Percentiles rank a stretch among this genome's conserved stretches.
These are phyloP conservation scores for Irpex lacteus DNA, from an alignment of 1,284 basidiomycete species.

Conservation along the genomic window DNA sequence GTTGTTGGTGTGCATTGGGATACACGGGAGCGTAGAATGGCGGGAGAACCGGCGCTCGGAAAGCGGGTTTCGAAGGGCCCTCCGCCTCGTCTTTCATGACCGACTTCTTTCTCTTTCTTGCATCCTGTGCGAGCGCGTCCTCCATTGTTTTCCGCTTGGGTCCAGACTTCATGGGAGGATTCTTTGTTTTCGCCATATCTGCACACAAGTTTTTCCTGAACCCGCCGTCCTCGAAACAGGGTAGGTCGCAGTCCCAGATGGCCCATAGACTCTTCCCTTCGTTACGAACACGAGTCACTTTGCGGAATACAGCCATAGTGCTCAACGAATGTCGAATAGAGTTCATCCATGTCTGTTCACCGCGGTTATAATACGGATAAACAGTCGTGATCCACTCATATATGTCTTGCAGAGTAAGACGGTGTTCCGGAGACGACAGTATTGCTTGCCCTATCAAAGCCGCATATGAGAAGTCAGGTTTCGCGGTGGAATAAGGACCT, in stretches of 20 bases:
- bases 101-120: slow-evolving; percentile 48
- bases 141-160: slow-evolving; percentile 23
- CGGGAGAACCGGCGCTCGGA: slow-evolving; percentile 36
- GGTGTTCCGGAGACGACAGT: slow-evolving; percentile 78
- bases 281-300: slow-evolving; percentile 61
- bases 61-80: slow-evolving; percentile 11
- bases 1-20: slow-evolving; percentile 64
- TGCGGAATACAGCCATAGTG: slow-evolving; percentile 77
- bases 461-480: slow-evolving; percentile 88
- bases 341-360: slow-evolving; percentile 96
- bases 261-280: slow-evolving; percentile 76
- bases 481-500: slow-evolving; percentile 75
- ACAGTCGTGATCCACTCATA: slow-evolving; percentile 95
- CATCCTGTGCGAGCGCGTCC: slow-evolving; percentile 31
- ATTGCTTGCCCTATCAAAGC: slow-evolving; percentile 96
- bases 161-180: slow-evolving; percentile 20
- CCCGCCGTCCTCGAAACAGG: slow-evolving; percentile 67
- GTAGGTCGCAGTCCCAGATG: slow-evolving; percentile 68
- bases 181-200: slow-evolving; percentile 51
- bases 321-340: slow-evolving; percentile 86
- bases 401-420: slow-evolving; percentile 91
- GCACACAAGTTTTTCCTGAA: slow-evolving; percentile 70
- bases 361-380: slow-evolving; percentile 90
- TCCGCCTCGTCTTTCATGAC: slow-evolving; percentile 14
- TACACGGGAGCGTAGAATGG: slow-evolving; percentile 54